Conservation (phyloP, 2,329 filamentous ascomycete genomes). For the Dryadomyces quercivorus region DNA sequence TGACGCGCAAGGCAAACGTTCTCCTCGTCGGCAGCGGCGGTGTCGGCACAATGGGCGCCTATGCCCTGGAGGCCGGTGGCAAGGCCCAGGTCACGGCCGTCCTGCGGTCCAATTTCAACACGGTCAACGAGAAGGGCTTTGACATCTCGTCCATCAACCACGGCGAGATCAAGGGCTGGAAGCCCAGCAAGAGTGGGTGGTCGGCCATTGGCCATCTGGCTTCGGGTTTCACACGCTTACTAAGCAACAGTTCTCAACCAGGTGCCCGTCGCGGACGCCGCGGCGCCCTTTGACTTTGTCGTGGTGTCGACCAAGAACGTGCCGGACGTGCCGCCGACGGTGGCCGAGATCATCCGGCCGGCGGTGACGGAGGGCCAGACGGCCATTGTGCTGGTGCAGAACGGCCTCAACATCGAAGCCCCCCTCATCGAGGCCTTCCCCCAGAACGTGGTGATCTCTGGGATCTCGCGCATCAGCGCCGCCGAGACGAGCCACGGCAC, state of each 20-base stretch:
- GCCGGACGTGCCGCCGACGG: slow-evolving; percentile 7
- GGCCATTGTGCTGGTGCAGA: slow-evolving; percentile 9
- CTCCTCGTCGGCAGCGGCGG: slow-evolving; percentile 9
- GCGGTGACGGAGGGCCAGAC: slow-evolving; percentile 8
- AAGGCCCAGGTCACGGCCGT: slow-evolving; percentile 9
- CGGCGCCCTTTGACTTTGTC: slow-evolving; percentile 7
- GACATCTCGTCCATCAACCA: slow-evolving; percentile 6
- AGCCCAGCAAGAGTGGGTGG: neutral
- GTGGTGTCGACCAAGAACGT: slow-evolving; percentile 10
- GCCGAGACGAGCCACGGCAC: slow-evolving; percentile 1
- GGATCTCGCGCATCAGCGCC: slow-evolving; percentile 3
- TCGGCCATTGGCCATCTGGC: accelerated
- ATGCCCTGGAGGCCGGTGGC: slow-evolving; percentile 8
- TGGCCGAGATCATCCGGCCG: slow-evolving; percentile 7
- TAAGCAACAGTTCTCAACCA: neutral
- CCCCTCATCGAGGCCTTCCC: slow-evolving; percentile 7
- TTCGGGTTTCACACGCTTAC: neutral
- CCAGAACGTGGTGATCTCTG: slow-evolving; percentile 6
- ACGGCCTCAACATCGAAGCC: slow-evolving; percentile 10
- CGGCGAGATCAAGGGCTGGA: slow-evolving; percentile 5
- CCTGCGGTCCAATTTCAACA: slow-evolving; percentile 9
- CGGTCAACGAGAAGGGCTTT: slow-evolving; percentile 7
- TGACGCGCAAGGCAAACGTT: slow-evolving; percentile 4
- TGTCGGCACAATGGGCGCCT: slow-evolving; percentile 9
- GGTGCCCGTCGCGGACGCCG: slow-evolving; percentile 1